Evolutionary conservation across 129 eudicot genomes (phyloP), one percentile per base, ranked within the genome.

Genomic region (Flaveria ramosissima): DNA sequence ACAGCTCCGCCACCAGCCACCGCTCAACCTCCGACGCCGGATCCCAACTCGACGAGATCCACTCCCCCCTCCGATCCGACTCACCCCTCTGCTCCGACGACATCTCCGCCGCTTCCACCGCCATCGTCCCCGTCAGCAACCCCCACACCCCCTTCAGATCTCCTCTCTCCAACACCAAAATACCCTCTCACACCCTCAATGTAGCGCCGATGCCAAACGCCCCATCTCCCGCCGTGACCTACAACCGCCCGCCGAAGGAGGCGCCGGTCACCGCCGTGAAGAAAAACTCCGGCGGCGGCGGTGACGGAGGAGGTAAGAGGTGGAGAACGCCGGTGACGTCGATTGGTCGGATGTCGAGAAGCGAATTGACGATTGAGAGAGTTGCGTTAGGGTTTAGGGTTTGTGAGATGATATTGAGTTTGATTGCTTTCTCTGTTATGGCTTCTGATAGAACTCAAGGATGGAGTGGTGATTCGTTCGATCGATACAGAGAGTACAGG

Each of bases 391-490:
- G 86, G 89, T 75, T 91, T 80, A 87, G 99, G 83, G 79, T 89
- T 11, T 83, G 77, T 71, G 92, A 94, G 64, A 65, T 86, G 68
- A 73, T 86, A 2, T 63, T 83, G 36, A 85, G 90, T 46, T 83
- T 91, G 82, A 77, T 94, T 71, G 88, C 99, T 10, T 88, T 94
- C 24, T 81, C 93, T 8, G 90, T 94, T 57, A 91, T 94, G 99
- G 99, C 93, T 27, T 85, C 96, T 55, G 92, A 94, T 85, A 87
- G 79, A 51, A 94, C 99, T 50, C 87, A 94, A 68, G 99, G 99
- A 5, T 94, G 99, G 99, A 91, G 93, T 71, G 99, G 97, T 32
- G 97, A 94, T 67, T 94, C 99, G 6, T 94, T 87, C 71, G 96
- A 91, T 86, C 92, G 99, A 9, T 91, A 94, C 77, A 87, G 68